Conservation (phyloP, 768 basidiomycete genomes). For the Kwoniella dendrophila region DNA sequence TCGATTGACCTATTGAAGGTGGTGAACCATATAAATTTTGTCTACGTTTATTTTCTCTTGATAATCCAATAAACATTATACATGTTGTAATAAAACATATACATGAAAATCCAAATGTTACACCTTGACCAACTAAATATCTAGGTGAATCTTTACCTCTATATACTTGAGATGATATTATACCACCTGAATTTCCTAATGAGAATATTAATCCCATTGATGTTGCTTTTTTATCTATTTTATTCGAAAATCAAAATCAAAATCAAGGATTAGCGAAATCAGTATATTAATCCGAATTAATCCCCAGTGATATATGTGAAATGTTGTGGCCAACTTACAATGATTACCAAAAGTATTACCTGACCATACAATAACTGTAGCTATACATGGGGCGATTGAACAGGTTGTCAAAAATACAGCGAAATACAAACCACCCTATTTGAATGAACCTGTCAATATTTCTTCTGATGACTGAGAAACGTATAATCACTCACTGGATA, state of each 20-base stretch:
- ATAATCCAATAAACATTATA: conserved; percentile 46
- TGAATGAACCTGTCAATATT: neutral
- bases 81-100: conserved; percentile 42
- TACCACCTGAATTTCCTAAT: conserved; percentile 54
- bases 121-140: conserved; percentile 52
- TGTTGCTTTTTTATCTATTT: conserved; percentile 43
- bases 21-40: conserved; percentile 49
- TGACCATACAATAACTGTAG: conserved; percentile 55
- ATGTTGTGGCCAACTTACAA: conserved; percentile 30
- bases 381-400: conserved; percentile 53
- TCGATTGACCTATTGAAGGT: conserved; percentile 7
- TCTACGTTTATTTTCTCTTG: conserved; percentile 52
- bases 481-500: conserved; percentile 22
- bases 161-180: conserved; percentile 54
- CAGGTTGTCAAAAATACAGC: conserved; percentile 53
- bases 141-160: conserved; percentile 46
- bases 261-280: neutral
- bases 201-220: conserved; percentile 55
- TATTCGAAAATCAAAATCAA: too few species aligned
- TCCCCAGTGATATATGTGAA: neutral
- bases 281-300: neutral
- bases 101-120: conserved; percentile 49
- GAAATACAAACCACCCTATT: conserved; percentile 51
- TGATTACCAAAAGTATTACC: conserved; percentile 52
- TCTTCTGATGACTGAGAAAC: neutral